Conservation (phyloP, 192 early-diverging fungal genomes). For the Entomortierella lignicola region DNA sequence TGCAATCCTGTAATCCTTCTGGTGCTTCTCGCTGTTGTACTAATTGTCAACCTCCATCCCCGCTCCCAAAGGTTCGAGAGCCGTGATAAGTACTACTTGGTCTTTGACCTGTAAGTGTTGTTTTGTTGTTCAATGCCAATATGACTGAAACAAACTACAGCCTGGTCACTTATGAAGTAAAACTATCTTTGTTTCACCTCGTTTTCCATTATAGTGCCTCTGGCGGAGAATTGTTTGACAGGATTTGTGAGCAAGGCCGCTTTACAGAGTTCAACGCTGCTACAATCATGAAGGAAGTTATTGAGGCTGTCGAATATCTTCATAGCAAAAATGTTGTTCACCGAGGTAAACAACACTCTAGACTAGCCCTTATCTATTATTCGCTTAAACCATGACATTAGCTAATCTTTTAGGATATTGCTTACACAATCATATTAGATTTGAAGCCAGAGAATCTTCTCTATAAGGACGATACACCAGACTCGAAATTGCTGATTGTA, state of each 20-base stretch:
- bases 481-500: slow-evolving; percentile 83
- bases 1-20: neutral
- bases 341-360: no score
- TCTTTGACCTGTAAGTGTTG: slow-evolving; percentile 75
- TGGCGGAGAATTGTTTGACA: slow-evolving; percentile 91
- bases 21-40: neutral
- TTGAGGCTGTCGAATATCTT: slow-evolving; percentile 84
- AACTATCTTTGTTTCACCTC: neutral
- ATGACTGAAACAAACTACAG: no score
- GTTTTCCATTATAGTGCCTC: slow-evolving; percentile 34
- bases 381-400: neutral
- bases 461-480: slow-evolving; percentile 69
- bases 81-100: slow-evolving; percentile 79
- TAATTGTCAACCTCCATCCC: slow-evolving; percentile 6
- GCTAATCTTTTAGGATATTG: neutral
- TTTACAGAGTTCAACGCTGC: slow-evolving; percentile 89
- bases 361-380: no score
- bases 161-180: neutral
- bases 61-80: slow-evolving; percentile 66
- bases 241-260: slow-evolving; percentile 79
- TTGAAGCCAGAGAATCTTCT: slow-evolving; percentile 92
- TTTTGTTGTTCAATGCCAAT: neutral
- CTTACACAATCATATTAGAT: no score
- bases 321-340: slow-evolving; percentile 91
- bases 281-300: slow-evolving; percentile 76